Base-by-base conservation (phyloP, 345 rosid genomes). In the Luvunga scandens region DNA sequence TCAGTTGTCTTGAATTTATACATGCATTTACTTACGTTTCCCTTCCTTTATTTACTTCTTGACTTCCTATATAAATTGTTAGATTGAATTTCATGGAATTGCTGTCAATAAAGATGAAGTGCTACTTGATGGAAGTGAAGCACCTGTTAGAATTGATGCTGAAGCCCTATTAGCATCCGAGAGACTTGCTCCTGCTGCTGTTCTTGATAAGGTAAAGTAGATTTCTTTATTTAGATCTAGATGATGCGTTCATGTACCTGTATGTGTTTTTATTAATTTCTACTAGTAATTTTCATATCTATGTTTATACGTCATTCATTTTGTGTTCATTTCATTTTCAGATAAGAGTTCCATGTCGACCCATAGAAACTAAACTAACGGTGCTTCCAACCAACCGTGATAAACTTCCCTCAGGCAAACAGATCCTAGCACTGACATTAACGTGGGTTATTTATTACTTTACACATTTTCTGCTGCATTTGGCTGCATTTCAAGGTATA, bases 61-160 rank as follows among this genome's bases (percentile, higher is more conserved):
- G 33, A 13, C 68, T 62, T 27, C 28, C 72, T 39, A 12, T 27
- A 25, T 53, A 71, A 69, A 61, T 78, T 69, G 70, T 33, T 76
- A 96, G 99, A 88, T 96, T 71, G 81, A 38, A 71, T 96, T 96
- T 85, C 98, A 92, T 83, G 99, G 99, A 73, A 92, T 96, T 82
- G 87, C 82, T 71, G 79, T 96, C 77, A 83, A 85, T 74, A 90
- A 87, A 85, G 93, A 91, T 76, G 97, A 96, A 72, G 84, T 94
- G 59, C 67, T 94, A 73, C 98, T 96, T 57, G 95, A 96, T 84
- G 99, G 99, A 77, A 96, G 99, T 86, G 99, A 94, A 73, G 97
- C 98, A 73, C 99, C 99, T 66, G 75, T 86, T 77, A 92, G 94
- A 80, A 91, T 96, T 78, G 94, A 89, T 82, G 90, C 89, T 81